Conservation (phyloP, 208 protist species). For the Wallacemonas sp. region DNA sequence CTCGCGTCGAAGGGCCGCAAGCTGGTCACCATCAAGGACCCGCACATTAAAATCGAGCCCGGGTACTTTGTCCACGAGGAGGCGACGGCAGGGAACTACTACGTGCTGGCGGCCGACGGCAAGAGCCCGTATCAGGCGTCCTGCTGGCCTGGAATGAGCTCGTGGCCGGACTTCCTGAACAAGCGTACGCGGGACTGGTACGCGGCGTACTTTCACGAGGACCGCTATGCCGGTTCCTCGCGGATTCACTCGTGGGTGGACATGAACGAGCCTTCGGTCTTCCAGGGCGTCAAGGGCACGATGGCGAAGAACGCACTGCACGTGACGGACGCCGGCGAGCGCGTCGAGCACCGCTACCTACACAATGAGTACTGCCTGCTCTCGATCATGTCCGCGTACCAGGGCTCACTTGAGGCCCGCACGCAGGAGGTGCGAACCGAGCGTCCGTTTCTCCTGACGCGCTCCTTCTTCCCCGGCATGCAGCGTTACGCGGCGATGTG, state of each 20-base stretch:
- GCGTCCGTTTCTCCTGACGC: constrained; percentile 98
- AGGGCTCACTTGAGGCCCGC: constrained; percentile 84
- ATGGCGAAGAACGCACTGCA: constrained; percentile 95
- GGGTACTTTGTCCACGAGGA: constrained; percentile 88
- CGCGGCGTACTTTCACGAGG: constrained; percentile 85
- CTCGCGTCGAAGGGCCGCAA: constrained; percentile 93
- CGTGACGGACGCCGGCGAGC: constrained; percentile 48
- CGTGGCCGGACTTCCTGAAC: constrained; percentile 96
- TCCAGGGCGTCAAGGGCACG: constrained; percentile 94
- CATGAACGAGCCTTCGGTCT: constrained; percentile 99
- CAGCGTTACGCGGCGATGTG: constrained; percentile 98
- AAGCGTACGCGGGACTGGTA: constrained; percentile 94
- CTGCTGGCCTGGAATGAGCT: constrained; percentile 97
- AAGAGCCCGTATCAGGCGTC: constrained; percentile 91
- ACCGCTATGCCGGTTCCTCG: constrained; percentile 89
- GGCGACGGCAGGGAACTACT: constrained; percentile 72
- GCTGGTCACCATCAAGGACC: constrained; percentile 98
- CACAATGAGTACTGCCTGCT: constrained; percentile 98
- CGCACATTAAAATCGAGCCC: constrained; percentile 95
- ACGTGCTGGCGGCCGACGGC: constrained; percentile 82
- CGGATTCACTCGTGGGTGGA: constrained; percentile 98
- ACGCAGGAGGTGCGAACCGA: constrained; percentile 30
- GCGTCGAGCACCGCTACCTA: constrained; percentile 94
- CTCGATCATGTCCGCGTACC: constrained; percentile 83
- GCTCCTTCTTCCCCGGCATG: constrained; percentile 98